Evolutionary conservation across 768 basidiomycete species (phyloP).

Genomic region (Strobilomyces confusus): DNA sequence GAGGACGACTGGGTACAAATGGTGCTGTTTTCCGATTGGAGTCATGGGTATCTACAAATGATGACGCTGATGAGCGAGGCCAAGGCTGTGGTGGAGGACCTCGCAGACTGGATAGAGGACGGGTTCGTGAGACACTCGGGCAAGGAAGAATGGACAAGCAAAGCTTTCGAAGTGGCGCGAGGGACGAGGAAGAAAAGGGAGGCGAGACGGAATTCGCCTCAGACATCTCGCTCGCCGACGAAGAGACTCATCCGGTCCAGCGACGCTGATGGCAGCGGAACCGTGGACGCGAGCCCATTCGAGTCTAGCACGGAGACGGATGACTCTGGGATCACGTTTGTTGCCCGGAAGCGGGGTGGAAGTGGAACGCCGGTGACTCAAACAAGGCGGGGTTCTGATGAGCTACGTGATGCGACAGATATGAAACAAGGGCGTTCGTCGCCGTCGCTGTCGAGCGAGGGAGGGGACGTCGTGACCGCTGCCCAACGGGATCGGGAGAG

Average conservation of each 20-base stretch:
- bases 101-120: slow-evolving; percentile 89
- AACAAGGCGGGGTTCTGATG: slow-evolving; percentile 21
- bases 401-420: slow-evolving; percentile 9
- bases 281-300: slow-evolving; percentile 26
- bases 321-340: slow-evolving; percentile 67
- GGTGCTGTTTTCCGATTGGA: slow-evolving; percentile 94
- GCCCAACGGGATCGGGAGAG: slow-evolving; percentile 24
- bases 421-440: slow-evolving; percentile 18
- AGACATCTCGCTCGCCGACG: slow-evolving; percentile 18
- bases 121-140: slow-evolving; percentile 48
- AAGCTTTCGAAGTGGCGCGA: slow-evolving; percentile 14
- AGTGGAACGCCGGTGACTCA: slow-evolving; percentile 25
- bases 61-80: slow-evolving; percentile 80
- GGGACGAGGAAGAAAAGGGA: slow-evolving; percentile 27
- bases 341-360: slow-evolving; percentile 48
- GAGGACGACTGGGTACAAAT: slow-evolving; percentile 96
- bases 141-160: slow-evolving; percentile 25
- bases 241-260: slow-evolving; percentile 13
- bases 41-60: slow-evolving; percentile 98
- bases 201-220: slow-evolving; percentile 22
- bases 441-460: slow-evolving; percentile 7
- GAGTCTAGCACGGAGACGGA: slow-evolving; percentile 64
- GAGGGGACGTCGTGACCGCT: neutral
- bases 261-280: slow-evolving; percentile 4
- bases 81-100: slow-evolving; percentile 68